Evolutionary conservation across 2,329 filamentous ascomycete species (phyloP).

Genomic region (Endoconidiophora polonica): DNA sequence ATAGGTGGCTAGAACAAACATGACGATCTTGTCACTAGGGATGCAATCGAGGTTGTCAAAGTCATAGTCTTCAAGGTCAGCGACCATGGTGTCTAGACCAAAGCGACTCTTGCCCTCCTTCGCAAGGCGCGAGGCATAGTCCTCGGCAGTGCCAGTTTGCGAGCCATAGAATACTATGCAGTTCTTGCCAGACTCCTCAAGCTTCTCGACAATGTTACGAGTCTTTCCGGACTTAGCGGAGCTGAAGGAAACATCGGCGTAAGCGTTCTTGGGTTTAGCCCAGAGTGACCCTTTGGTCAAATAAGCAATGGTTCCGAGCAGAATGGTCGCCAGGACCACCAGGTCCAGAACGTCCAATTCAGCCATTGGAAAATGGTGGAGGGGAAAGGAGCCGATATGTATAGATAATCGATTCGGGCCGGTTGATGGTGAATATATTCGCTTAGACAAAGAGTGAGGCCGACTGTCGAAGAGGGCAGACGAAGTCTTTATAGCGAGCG

Average conservation of each 20-base stretch:
- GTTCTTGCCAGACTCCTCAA: constrained; percentile 92
- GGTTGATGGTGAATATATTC: neutral
- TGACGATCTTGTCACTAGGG: constrained; percentile 74
- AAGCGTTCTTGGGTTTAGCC: constrained; percentile 77
- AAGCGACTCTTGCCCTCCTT: constrained; percentile 97
- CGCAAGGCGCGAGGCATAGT: constrained; percentile 87
- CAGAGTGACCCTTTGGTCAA: constrained; percentile 96
- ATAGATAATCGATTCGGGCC: neutral
- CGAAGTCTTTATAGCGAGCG: too few species aligned
- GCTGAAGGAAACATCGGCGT: constrained; percentile 56
- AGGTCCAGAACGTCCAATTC: constrained; percentile 94
- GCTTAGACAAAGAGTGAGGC: too few species aligned
- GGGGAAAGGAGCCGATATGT: neutral
- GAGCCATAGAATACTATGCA: constrained; percentile 98
- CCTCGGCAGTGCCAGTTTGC: constrained; percentile 94
- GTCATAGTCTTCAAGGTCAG: constrained; percentile 94
- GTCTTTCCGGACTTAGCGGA: constrained; percentile 66
- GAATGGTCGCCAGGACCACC: constrained; percentile 69
- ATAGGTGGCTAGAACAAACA: constrained; percentile 95
- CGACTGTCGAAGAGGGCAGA: too few species aligned
- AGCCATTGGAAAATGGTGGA: constrained; percentile 47
- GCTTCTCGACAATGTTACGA: constrained; percentile 83
- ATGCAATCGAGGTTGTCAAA: constrained; percentile 84
- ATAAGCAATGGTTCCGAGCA: constrained; percentile 80
- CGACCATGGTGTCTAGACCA: constrained; percentile 94